Conservation (phyloP, 768 basidiomycete genomes). For the Boletus tomentosulus region DNA sequence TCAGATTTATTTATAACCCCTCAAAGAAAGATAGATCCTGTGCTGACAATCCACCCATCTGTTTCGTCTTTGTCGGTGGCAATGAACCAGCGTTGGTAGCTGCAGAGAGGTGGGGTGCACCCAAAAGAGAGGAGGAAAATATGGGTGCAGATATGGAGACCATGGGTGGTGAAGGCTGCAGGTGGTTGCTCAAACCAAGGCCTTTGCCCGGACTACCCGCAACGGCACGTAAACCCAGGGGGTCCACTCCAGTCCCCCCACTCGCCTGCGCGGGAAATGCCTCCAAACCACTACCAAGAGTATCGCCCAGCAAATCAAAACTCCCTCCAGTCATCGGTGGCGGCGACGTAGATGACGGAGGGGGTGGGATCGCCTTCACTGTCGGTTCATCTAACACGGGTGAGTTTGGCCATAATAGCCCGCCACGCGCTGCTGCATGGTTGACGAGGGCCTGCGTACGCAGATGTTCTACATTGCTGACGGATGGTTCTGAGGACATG, state of each 20-base stretch:
- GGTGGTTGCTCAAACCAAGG: neutral
- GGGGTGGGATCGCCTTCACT: constrained; percentile 25
- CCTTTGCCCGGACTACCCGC: neutral
- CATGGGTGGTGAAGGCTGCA: constrained; percentile 19
- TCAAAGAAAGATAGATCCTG: constrained; percentile 89
- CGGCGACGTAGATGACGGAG: constrained; percentile 7
- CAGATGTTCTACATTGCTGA: constrained; percentile 46
- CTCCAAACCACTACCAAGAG: neutral
- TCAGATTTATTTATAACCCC: constrained; percentile 42
- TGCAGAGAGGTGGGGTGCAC: neutral
- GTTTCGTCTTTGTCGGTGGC: constrained; percentile 17
- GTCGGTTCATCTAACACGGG: constrained; percentile 19
- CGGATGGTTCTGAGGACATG: constrained; percentile 8
- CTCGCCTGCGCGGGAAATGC: too few species aligned
- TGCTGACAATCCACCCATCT: constrained; percentile 63
- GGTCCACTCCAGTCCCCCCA: neutral
- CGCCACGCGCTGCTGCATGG: constrained; percentile 46
- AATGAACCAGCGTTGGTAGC: constrained; percentile 4
- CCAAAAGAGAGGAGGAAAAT: constrained; percentile 14
- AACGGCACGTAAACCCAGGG: neutral
- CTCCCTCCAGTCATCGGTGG: neutral
- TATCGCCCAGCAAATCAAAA: constrained; percentile 20
- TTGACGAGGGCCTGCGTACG: constrained; percentile 58
- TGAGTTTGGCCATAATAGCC: constrained; percentile 37
- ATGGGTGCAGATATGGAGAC: constrained; percentile 13